Base-by-base conservation (phyloP, 2,329 filamentous ascomycete species). In the Claviceps lovelessii region DNA sequence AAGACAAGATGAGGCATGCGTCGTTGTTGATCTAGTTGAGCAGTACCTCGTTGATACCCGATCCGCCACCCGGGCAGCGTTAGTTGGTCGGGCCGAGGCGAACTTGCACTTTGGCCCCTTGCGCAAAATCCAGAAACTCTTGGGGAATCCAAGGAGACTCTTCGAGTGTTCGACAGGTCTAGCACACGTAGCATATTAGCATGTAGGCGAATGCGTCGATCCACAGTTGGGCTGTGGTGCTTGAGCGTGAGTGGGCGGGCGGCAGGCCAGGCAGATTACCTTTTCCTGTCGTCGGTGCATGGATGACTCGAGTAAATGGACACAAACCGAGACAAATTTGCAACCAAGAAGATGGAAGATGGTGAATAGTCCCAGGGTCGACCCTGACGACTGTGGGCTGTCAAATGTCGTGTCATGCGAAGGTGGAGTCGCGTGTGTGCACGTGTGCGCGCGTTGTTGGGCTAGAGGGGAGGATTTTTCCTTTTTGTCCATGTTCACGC, bases 151-250 rank as follows among this genome's bases (percentile, higher is more conserved):
- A 23, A 23, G 23, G 23, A 23, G 23, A 23, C 23, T 23, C 23
- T 23, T 23, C 2, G 23, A 23, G 23, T 23, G 23, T 23, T 23
- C 23, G 23, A 23, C 23, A 23, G 23, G 23, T 23, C 23, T 23
- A 23, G 23, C 23, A 23, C 23, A 23, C 23, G 23, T 23, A 23
- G 23, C 37, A 41, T 41, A 17, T 15, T 8, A 23, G 23, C 23
- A 41, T 41, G 13, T 41, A 29, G 23, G 5, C n/a, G 48, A 49
- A 50, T 55, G 49, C 54, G 35, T 51, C 28, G 56, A 55, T 57
- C 56, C 56, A 57, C 56, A 57, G 47, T 55, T 54, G 51, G 53
- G 56, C 53, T 48, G 46, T 51, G 35, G 23, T 57, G 56, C 50
- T 51, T 47, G 28, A 23, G n/a, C 5, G 41, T 29, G 45, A 13